Evolutionary conservation across 495 filamentous ascomycete genomes (phyloP).

Genomic region (Daldinia caldariorum): DNA sequence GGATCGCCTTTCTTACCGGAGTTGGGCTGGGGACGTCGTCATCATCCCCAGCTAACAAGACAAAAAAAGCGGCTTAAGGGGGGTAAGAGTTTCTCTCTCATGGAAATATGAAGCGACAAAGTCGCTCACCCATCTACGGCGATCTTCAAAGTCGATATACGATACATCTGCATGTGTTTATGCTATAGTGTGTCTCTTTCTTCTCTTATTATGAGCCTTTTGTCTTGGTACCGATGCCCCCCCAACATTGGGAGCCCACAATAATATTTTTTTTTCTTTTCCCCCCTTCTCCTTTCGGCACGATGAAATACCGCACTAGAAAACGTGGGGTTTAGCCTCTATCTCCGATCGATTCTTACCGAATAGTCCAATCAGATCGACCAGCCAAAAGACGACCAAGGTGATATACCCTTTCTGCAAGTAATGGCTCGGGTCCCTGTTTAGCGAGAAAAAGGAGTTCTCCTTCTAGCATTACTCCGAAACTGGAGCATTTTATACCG

Average conservation of each 20-base stretch:
- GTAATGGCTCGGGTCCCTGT: constrained; percentile 33
- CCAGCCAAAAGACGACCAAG: constrained; percentile 8
- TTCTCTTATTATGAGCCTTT: background rate
- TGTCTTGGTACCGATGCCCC: background rate
- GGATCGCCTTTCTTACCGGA: constrained; percentile 64
- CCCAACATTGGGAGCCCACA: constrained; percentile 9
- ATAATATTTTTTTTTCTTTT: background rate
- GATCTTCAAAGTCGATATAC: background rate
- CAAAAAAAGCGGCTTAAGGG: constrained; percentile 19
- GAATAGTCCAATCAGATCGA: constrained; percentile 32
- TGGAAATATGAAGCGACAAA: background rate
- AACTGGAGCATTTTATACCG: background rate
- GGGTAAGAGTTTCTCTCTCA: background rate
- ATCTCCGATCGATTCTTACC: constrained; percentile 14
- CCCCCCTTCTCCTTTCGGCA: constrained; percentile 6
- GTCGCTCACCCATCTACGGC: background rate
- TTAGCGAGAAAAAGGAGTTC: constrained; percentile 14
- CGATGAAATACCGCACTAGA: constrained; percentile 34
- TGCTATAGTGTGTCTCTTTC: too few relatives aligned
- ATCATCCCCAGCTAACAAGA: constrained; percentile 25
- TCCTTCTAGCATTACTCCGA: constrained; percentile 18
- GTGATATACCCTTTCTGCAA: background rate
- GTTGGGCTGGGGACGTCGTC: constrained; percentile 55
- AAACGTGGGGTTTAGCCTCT: constrained; percentile 16
- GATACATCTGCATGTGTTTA: too few relatives aligned